These are phyloP conservation scores for Urtica urens DNA, from an alignment of 306 rosid species.

Conservation along the genomic window DNA sequence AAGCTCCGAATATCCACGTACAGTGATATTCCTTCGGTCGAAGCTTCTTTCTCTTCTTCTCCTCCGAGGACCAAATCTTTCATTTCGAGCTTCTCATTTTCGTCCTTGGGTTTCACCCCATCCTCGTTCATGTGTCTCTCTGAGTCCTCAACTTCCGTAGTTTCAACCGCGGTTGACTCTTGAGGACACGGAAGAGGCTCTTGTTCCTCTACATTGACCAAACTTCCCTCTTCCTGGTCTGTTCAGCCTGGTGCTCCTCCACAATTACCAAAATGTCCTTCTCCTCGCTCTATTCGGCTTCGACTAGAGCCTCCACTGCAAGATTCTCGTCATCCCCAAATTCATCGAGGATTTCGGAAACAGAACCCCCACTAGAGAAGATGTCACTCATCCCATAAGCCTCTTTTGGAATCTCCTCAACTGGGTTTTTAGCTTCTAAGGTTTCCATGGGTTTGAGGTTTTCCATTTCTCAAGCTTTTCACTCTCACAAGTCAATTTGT, in stretches of 20 bases:
- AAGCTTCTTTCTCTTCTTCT: slow-evolving; percentile 18
- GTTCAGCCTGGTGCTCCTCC: no score
- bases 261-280: no score
- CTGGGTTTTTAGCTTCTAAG: slow-evolving; percentile 31
- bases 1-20: slow-evolving; percentile 27
- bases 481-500: not conserved
- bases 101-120: no score
- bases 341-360: slow-evolving; percentile 7
- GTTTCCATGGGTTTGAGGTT: slow-evolving; percentile 33
- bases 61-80: no score
- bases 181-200: no score
- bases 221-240: no score
- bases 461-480: slow-evolving; percentile 21
- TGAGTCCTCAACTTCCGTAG: no score
- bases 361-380: slow-evolving; percentile 9
- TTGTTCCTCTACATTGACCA: no score
- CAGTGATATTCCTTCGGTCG: slow-evolving; percentile 25
- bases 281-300: no score
- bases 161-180: slow-evolving; percentile 15
- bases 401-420: slow-evolving; percentile 18
- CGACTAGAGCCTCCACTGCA: slow-evolving; percentile 12
- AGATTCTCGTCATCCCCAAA: not conserved
- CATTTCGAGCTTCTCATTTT: no score
- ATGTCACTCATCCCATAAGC: slow-evolving; percentile 16
- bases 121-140: no score